phyloP scores from a whole-genome alignment of 129 eudicot species.

The Flaveria ramosissima region DNA sequence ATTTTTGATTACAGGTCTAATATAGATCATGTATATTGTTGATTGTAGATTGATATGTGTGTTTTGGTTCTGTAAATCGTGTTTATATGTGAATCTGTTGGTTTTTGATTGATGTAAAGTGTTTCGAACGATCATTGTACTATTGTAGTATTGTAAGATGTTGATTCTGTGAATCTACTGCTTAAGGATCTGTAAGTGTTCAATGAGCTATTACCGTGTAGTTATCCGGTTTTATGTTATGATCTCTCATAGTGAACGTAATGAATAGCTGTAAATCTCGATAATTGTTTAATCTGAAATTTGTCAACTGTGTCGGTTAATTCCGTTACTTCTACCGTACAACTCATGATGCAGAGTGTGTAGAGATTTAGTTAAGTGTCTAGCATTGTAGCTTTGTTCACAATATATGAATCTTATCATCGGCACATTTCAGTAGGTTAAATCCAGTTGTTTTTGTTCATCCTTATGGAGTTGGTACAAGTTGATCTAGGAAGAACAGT shows the following conservation, averaged over 20 bases:
- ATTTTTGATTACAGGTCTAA: neutral
- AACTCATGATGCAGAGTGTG: slow-evolving; percentile 7
- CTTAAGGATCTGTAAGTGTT: slow-evolving; percentile 24
- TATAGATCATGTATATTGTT: no score
- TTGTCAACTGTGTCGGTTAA: neutral
- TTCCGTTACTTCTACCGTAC: slow-evolving; percentile 26
- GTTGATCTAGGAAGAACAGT: slow-evolving; percentile 12
- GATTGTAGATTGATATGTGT: slow-evolving; percentile 2
- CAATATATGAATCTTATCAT: slow-evolving; percentile 3
- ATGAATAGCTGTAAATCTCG: neutral
- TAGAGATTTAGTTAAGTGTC: neutral
- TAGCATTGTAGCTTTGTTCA: slow-evolving; percentile 18
- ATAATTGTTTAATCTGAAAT: slow-evolving; percentile 7
- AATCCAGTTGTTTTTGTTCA: neutral
- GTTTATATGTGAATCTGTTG: slow-evolving; percentile 23
- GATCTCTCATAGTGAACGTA: neutral
- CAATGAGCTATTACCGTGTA: neutral
- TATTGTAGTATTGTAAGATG: neutral
- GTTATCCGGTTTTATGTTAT: neutral
- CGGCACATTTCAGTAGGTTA: neutral
- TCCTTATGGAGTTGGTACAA: slow-evolving; percentile 1
- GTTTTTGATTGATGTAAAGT: slow-evolving; percentile 12
- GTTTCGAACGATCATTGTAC: slow-evolving; percentile 6
- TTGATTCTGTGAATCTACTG: neutral
- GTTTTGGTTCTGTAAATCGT: neutral